Percentiles rank a stretch among this genome's conserved stretches.
These are phyloP conservation scores for Penicillium sp. DNA, from an alignment of 2,329 filamentous ascomycete species.

Conservation along the genomic window DNA sequence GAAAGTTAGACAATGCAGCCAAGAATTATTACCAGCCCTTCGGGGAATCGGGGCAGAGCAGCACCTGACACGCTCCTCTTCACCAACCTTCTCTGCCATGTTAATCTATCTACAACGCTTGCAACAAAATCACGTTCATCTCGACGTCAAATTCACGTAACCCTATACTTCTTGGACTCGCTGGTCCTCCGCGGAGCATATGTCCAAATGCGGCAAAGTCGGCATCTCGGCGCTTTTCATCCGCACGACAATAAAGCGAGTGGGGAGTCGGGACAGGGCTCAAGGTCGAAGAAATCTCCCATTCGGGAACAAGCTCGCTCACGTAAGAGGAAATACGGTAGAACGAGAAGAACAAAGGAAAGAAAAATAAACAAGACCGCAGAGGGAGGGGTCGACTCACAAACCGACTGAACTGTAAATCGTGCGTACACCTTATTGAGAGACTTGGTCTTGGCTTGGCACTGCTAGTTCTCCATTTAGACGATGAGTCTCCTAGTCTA, in stretches of 20 bases:
- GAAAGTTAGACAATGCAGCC: not conserved
- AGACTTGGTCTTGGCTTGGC: too few species aligned
- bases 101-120: not conserved
- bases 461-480: too few species aligned
- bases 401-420: not conserved
- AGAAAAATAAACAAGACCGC: not conserved
- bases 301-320: not conserved
- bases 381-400: not conserved
- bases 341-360: not conserved
- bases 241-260: not conserved
- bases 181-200: conserved; percentile 3
- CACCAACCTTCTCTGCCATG: not conserved
- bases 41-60: not conserved
- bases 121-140: not conserved
- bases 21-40: not conserved
- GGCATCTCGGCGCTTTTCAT: conserved; percentile 23
- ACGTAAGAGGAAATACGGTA: not conserved
- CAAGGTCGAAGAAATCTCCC: not conserved
- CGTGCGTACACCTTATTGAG: not conserved
- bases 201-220: conserved; percentile 18
- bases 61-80: not conserved
- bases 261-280: not conserved
- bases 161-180: not conserved
- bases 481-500: too few species aligned
- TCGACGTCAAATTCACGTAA: not conserved